Evolutionary conservation across 139 green algal species (phyloP).

Genomic region (Tetradesmus lagerheimii): DNA sequence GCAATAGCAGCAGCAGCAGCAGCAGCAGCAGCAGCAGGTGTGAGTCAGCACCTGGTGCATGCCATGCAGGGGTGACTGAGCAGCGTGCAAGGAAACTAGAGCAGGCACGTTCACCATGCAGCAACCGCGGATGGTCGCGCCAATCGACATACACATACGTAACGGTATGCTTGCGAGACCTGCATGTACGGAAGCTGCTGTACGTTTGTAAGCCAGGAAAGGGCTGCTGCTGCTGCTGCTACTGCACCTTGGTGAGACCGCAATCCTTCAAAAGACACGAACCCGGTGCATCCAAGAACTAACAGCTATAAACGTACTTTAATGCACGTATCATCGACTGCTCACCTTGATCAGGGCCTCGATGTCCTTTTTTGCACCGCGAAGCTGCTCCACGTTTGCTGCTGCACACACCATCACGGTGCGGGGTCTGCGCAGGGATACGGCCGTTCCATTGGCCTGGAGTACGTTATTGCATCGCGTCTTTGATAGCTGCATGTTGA

Average conservation of each 20-base stretch:
- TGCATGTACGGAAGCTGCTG: not conserved
- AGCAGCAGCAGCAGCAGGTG: not conserved
- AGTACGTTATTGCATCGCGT: not conserved
- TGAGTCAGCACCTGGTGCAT: not conserved
- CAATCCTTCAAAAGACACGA: not conserved
- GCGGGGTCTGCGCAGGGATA: not conserved
- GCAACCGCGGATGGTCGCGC: too few species aligned
- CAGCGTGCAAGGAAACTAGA: not conserved
- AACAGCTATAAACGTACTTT: too few species aligned
- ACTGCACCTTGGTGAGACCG: not conserved
- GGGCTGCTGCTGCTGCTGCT: not conserved
- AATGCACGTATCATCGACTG: too few species aligned
- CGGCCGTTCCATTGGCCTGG: not conserved
- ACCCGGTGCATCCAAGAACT: not conserved
- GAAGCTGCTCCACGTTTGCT: constrained; percentile 26
- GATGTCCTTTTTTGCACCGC: constrained; percentile 32
- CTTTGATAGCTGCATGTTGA: not conserved
- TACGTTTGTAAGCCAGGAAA: not conserved
- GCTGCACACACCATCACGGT: not conserved
- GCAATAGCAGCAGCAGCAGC: not conserved
- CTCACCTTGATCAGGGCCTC: constrained; percentile 35
- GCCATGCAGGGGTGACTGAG: not conserved
- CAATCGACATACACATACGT: not conserved
- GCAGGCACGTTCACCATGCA: not conserved
- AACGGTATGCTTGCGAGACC: not conserved